These are phyloP conservation scores for Penicillium turbatum DNA, from an alignment of 495 filamentous ascomycete species.

Conservation along the genomic window DNA sequence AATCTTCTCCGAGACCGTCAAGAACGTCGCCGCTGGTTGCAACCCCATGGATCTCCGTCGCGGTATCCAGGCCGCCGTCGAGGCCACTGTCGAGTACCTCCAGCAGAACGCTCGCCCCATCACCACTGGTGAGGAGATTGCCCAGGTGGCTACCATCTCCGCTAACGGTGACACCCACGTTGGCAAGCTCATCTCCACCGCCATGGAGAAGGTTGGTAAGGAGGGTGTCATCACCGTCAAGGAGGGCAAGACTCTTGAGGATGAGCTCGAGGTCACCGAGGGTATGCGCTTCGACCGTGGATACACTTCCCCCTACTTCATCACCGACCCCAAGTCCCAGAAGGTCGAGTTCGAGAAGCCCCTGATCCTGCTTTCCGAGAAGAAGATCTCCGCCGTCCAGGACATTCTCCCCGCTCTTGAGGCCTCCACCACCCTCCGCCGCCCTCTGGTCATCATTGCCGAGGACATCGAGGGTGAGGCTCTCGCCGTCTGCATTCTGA, in stretches of 20 bases:
- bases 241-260: conserved; percentile 97
- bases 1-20: conserved; percentile 99
- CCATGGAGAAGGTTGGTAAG: conserved; percentile 99
- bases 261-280: conserved; percentile 98
- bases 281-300: conserved; percentile 99
- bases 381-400: conserved; percentile 98
- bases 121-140: conserved; percentile 94
- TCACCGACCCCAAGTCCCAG: conserved; percentile 95
- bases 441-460: conserved; percentile 95
- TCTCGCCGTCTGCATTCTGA: conserved; percentile 96
- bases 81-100: conserved; percentile 89
- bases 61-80: conserved; percentile 93
- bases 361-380: conserved; percentile 94
- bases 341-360: conserved; percentile 99
- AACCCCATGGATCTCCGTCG: conserved; percentile 98
- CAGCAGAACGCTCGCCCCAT: conserved; percentile 93
- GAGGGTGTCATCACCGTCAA: conserved; percentile 99
- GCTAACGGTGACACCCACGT: conserved; percentile 97
- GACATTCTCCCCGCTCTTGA: conserved; percentile 98
- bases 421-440: conserved; percentile 89
- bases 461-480: conserved; percentile 99
- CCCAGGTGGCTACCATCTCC: conserved; percentile 96
- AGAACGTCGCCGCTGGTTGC: conserved; percentile 98
- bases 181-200: conserved; percentile 89
- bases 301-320: conserved; percentile 98